Evolutionary conservation across 306 rosid genomes (phyloP), one percentile per base, ranked within the genome.

Genomic region (Vicia faba): DNA sequence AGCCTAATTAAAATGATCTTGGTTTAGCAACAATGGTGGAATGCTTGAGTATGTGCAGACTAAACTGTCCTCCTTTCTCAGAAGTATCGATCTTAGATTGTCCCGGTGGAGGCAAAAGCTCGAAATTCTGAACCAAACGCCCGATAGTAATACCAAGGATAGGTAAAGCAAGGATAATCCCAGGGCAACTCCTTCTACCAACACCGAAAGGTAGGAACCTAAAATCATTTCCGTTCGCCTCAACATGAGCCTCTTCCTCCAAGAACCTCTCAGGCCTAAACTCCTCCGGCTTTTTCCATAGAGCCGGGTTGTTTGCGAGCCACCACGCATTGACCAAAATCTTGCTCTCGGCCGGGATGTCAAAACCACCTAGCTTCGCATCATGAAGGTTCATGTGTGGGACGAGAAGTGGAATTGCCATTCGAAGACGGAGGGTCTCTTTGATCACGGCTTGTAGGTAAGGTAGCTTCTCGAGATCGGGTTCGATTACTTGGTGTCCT

Each of bases 341-440:
- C 69, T 89, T 88, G 86, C 97, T 91, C 83, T 91, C 96, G 0
- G 97, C 97, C 0, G 97, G 96, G 29, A 91, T 88, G 80, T 91
- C 97, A 25, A 8, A 85, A 5, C 86, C 86, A 0, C 72, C 86
- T 0, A 91, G 95, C 85, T 87, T 91, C 0, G 96, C 96, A 0
- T 91, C 95, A 7, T 87, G 78, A 41, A 91, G 95, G 78, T 91
- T 91, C 97, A 91, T 88, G 84, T 91, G 97, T 0, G 97, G 97
- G 28, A 89, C 95, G 0, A 91, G 95, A 18, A 91, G 88, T 0
- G 97, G 97, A 15, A 89, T 89, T 0, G 97, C 95, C 97, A 88
- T 91, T 8, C 96, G 72, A 0, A 88, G 88, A 0, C 97, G 80
- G 1, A 91, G 88, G 0, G 96, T 85, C 23, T 91, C 97, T 61